These are phyloP conservation scores for Spathaspora arborariae DNA, from an alignment of 805 yeast genomes.

Conservation along the genomic window DNA sequence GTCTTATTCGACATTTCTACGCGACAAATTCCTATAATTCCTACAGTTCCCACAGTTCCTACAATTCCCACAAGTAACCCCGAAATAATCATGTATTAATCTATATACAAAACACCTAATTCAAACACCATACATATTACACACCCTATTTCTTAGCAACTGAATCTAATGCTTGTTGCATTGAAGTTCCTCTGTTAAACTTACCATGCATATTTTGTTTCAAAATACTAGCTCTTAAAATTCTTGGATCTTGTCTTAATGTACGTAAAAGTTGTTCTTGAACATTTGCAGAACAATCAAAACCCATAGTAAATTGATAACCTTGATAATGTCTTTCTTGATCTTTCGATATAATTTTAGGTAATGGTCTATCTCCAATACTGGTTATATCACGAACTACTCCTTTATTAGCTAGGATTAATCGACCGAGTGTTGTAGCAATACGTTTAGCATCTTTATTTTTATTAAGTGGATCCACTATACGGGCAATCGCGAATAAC, in stretches of 20 bases:
- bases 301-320: conserved; percentile 77
- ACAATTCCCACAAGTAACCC: too few relatives aligned
- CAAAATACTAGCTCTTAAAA: conserved; percentile 71
- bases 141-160: conserved; percentile 7
- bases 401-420: conserved; percentile 86
- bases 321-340: conserved; percentile 92
- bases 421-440: conserved; percentile 70
- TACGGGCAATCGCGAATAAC: conserved; percentile 84
- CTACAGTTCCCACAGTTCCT: too few relatives aligned
- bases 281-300: conserved; percentile 82
- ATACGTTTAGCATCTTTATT: conserved; percentile 40
- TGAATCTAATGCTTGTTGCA: conserved; percentile 38
- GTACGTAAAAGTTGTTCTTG: conserved; percentile 82
- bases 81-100: neutral
- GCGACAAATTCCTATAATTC: too few relatives aligned
- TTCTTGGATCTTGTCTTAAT: conserved; percentile 83
- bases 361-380: conserved; percentile 74
- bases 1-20: too few relatives aligned
- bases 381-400: conserved; percentile 82
- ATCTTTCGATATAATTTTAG: conserved; percentile 76
- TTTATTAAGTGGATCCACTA: conserved; percentile 49
- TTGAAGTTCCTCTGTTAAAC: conserved; percentile 55
- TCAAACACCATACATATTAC: neutral
- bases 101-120: neutral
- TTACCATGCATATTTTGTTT: conserved; percentile 53